Evolutionary conservation across 495 filamentous ascomycete genomes (phyloP).

Genomic region (Trichoderma virens): DNA sequence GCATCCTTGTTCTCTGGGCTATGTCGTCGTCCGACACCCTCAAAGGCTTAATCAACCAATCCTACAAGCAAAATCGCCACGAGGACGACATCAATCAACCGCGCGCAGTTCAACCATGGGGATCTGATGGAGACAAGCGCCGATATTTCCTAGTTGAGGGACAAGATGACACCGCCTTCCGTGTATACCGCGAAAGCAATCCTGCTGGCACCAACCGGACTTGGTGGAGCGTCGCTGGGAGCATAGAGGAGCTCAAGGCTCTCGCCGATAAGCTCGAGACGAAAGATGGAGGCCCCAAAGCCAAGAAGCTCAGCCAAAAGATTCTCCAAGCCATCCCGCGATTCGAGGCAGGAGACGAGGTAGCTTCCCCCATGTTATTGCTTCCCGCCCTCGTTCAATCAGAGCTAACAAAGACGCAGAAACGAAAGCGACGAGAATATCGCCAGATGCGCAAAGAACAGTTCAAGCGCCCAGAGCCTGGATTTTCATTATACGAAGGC

Average conservation of each 20-base stretch:
- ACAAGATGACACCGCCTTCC: constrained; percentile 85
- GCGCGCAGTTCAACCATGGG: constrained; percentile 92
- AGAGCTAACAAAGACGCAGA: constrained; percentile 37
- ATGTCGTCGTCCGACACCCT: constrained; percentile 84
- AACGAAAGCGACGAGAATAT: constrained; percentile 89
- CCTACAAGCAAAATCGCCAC: constrained; percentile 82
- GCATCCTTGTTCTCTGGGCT: constrained; percentile 78
- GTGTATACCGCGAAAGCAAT: constrained; percentile 93
- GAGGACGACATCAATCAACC: constrained; percentile 91
- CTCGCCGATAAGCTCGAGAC: constrained; percentile 65
- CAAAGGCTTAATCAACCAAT: constrained; percentile 69
- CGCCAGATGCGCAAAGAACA: constrained; percentile 75
- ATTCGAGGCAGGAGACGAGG: constrained; percentile 93
- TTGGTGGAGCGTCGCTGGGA: constrained; percentile 90
- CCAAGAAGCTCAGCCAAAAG: constrained; percentile 64
- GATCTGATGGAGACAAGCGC: constrained; percentile 80
- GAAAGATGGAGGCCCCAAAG: constrained; percentile 70
- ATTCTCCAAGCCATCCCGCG: constrained; percentile 78
- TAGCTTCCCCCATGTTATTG: constrained; percentile 28
- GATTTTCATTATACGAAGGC: constrained; percentile 91
- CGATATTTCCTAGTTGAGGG: constrained; percentile 93
- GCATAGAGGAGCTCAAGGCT: constrained; percentile 72
- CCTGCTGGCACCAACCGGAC: constrained; percentile 65
- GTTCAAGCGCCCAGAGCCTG: constrained; percentile 80
- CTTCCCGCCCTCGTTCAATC: not conserved